These are phyloP conservation scores for Tetrastigma voinierianum DNA, from an alignment of 164 flowering plant species.

Conservation along the genomic window DNA sequence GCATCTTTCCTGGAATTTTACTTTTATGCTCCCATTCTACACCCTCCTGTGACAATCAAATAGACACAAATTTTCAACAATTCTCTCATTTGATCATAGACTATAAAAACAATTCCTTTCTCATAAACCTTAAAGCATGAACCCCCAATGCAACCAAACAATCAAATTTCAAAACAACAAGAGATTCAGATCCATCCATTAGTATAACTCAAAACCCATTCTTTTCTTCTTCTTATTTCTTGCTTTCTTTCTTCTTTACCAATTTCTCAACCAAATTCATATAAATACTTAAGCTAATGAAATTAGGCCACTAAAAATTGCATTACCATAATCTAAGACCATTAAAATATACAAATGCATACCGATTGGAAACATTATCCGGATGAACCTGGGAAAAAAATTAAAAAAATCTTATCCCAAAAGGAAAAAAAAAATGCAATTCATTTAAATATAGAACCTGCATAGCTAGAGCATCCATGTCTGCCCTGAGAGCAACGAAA, in stretches of 20 bases:
- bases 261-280: background rate
- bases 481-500: slow-evolving; percentile 43
- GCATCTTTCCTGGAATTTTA: slow-evolving; percentile 45
- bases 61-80: background rate
- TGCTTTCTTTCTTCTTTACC: background rate
- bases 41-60: slow-evolving; percentile 27
- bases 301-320: too few species aligned
- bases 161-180: too few species aligned
- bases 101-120: too few species aligned
- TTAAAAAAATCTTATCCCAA: background rate
- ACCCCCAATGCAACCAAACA: too few species aligned
- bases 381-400: background rate
- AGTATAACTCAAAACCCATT: background rate
- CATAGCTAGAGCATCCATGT: slow-evolving; percentile 49
- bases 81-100: background rate
- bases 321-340: too few species aligned
- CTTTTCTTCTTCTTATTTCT: background rate
- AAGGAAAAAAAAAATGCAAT: background rate
- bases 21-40: slow-evolving; percentile 55
- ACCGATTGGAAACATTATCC: too few species aligned
- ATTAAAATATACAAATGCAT: too few species aligned
- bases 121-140: too few species aligned
- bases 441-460: slow-evolving; percentile 21
- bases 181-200: too few species aligned
- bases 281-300: too few species aligned